Conservation (phyloP, 2,329 filamentous ascomycete genomes). For the Curvularia hawaiiensis region DNA sequence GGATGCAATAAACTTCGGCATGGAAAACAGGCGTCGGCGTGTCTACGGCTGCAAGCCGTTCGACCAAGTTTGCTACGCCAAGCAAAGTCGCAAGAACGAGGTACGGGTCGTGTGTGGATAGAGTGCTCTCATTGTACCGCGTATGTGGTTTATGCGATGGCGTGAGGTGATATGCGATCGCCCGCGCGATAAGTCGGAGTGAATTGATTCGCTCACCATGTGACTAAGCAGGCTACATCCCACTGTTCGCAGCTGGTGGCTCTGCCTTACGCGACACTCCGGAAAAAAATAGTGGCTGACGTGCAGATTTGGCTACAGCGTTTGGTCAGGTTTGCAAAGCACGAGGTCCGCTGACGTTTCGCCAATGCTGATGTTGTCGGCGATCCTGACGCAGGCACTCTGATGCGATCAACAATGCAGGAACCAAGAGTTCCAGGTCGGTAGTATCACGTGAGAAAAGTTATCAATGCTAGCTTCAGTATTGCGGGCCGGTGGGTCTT, state of each 20-base stretch:
- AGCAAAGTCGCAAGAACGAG: slow-evolving; percentile 25
- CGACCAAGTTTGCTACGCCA: slow-evolving; percentile 26
- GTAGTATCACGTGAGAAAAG: not conserved
- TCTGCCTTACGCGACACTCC: slow-evolving; percentile 19
- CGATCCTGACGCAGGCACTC: slow-evolving; percentile 12
- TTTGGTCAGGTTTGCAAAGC: slow-evolving; percentile 28
- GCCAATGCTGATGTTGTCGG: slow-evolving; percentile 1
- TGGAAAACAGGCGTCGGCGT: slow-evolving; percentile 21
- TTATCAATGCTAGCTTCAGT: not conserved
- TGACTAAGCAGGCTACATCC: slow-evolving; percentile 36
- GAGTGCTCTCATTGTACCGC: slow-evolving; percentile 17
- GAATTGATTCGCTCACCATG: slow-evolving; percentile 34
- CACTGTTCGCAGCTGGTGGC: slow-evolving; percentile 23
- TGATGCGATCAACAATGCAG: slow-evolving; percentile 2
- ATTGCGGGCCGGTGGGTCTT: not conserved
- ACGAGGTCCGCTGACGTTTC: slow-evolving; percentile 2
- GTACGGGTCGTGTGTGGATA: slow-evolving; percentile 9
- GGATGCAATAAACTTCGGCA: slow-evolving; percentile 31
- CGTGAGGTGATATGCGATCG: slow-evolving; percentile 41
- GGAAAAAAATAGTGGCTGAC: slow-evolving; percentile 12
- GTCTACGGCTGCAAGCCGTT: slow-evolving; percentile 22
- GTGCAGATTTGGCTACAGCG: slow-evolving; percentile 15
- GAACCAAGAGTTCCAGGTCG: not conserved
- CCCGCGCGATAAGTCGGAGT: slow-evolving; percentile 32
- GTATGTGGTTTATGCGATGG: slow-evolving; percentile 31